Evolutionary conservation across 768 basidiomycete species (phyloP).

Genomic region (Rhizopogon rudus): DNA sequence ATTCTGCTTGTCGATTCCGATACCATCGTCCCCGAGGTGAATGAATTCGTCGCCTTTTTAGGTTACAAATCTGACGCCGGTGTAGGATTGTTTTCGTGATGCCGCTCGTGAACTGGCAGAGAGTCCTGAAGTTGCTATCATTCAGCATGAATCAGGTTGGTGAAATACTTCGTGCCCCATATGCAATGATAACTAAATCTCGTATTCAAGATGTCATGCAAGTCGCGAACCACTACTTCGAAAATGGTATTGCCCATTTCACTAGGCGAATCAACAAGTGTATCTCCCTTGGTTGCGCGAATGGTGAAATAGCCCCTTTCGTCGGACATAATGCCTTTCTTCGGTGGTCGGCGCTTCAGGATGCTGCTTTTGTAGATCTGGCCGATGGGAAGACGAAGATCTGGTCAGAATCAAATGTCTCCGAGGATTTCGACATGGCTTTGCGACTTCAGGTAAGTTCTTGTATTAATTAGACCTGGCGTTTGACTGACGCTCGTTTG

Average conservation of each 20-base stretch:
- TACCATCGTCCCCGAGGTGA: conserved; percentile 71
- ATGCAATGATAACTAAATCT: background rate
- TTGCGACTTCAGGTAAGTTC: conserved; percentile 44
- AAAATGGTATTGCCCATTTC: conserved; percentile 83
- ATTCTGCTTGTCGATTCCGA: conserved; percentile 81
- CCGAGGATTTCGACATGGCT: conserved; percentile 84
- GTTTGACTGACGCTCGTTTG: background rate
- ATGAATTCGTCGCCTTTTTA: background rate
- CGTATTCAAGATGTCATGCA: conserved; percentile 66
- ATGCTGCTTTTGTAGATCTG: conserved; percentile 64
- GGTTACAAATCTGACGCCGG: background rate
- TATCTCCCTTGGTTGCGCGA: conserved; percentile 69
- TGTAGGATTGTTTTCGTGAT: conserved; percentile 77
- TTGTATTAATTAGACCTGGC: conserved; percentile 37
- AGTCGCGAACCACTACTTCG: conserved; percentile 79
- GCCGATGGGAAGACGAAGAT: conserved; percentile 64
- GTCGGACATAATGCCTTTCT: conserved; percentile 83
- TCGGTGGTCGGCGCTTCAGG: conserved; percentile 80
- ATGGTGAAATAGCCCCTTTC: conserved; percentile 67
- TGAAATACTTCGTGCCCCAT: conserved; percentile 9
- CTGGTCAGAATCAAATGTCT: conserved; percentile 83
- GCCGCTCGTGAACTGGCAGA: conserved; percentile 75
- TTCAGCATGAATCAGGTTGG: conserved; percentile 76
- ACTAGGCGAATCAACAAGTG: conserved; percentile 76
- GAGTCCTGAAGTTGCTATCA: conserved; percentile 80